Base-by-base conservation (phyloP, 2,329 filamentous ascomycete genomes). In the Paecilomyces fulvus region DNA sequence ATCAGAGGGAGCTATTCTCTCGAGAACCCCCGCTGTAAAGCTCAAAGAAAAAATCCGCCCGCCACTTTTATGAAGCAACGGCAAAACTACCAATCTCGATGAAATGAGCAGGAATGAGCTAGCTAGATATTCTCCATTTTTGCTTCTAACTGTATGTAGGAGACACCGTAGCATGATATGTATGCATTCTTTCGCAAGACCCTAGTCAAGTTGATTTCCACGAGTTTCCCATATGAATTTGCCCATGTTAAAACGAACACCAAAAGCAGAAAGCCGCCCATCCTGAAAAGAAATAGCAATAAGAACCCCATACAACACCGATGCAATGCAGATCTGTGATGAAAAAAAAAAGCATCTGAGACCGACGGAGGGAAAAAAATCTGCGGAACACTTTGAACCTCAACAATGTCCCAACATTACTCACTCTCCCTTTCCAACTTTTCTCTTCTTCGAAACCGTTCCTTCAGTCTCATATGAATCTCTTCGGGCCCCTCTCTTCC, bases 391-490 rank as follows among this genome's bases (percentile, higher is more conserved):
- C 49, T 28, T 21, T 30, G 50, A 52, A 52, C 23, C 48, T 30
- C 52, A 23, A 48, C 49, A 48, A 12, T 8, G 23, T 10, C 31
- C 33, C n/a, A n/a, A 21, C 37, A 12, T 56, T 59, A 33, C 54
- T 43, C 43, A 62, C 62, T 61, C 37, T 17, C 5, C 37, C n/a
- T 43, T 43, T 43, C 37, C 14, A 43, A 43, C 37, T 12, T 70
- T 73, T 37, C 69, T 65, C 60, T 70, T 73, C 66, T 73, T 73
- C 20, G 64, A 52, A 20, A 63, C 58, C 1, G 67, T 67, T 56
- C 71, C 70, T 54, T 73, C 70, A 4, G 69, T 71, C 23, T 63
- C 70, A 62, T 73, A 70, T 1, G 68, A 70, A 48, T 65, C 65
- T 52, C 67, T 57, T 50, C 68, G 60, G 10, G 66, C 65, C 57